Evolutionary conservation across 352 stramenopile genomes (phyloP).

Genomic region (Phytophthora europaea): DNA sequence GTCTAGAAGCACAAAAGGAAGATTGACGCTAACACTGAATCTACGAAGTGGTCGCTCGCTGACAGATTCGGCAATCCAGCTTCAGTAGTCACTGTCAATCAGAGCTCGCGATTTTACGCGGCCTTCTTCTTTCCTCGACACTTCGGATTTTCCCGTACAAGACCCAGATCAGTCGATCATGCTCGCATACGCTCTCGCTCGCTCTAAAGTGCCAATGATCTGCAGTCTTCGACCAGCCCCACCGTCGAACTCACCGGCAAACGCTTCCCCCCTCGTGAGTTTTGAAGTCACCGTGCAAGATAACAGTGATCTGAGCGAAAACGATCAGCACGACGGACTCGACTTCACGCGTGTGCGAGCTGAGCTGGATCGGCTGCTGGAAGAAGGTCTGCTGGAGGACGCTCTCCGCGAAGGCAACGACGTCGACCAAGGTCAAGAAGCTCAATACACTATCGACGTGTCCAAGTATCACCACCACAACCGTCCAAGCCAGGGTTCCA

Average conservation of each 20-base stretch:
- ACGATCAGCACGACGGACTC: constrained; percentile 27
- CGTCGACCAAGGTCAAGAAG: neutral
- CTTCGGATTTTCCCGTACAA: constrained; percentile 22
- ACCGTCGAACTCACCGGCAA: neutral
- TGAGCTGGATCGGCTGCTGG: constrained; percentile 36
- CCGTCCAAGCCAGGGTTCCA: neutral
- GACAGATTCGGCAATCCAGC: too few species aligned
- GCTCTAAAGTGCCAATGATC: neutral
- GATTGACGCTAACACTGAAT: too few species aligned
- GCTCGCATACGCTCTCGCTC: constrained; percentile 30
- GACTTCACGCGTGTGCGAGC: constrained; percentile 33
- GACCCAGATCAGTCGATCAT: constrained; percentile 12
- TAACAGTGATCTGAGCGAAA: constrained; percentile 10
- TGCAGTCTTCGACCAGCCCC: neutral
- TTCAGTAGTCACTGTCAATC: neutral
- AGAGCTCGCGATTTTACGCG: neutral
- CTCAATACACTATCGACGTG: constrained; percentile 12
- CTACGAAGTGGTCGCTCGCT: too few species aligned
- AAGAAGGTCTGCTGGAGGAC: constrained; percentile 33
- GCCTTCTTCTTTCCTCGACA: constrained; percentile 18
- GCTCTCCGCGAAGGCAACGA: neutral
- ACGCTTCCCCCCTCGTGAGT: neutral
- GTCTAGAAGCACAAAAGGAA: too few species aligned
- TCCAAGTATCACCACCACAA: constrained; percentile 1
- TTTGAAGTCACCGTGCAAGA: constrained; percentile 5